A percentile compares a stretch with the other conserved stretches of the same genome.
Evolutionary conservation across 441 rosid genomes (phyloP).

Genomic region (Gossypium trilobum): DNA sequence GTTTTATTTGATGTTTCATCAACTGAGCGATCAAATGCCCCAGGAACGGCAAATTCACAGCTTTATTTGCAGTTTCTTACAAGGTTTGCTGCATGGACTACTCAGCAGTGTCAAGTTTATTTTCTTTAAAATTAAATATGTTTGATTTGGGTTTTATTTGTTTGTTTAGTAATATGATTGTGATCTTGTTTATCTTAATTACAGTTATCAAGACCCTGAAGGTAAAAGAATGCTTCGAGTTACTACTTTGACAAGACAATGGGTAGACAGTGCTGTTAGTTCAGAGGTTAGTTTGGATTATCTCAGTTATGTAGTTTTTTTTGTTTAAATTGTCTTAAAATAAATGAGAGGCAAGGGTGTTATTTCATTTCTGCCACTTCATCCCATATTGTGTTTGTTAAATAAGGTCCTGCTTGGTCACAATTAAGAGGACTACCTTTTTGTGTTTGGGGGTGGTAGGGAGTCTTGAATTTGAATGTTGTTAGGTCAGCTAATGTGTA

Average conservation of each 20-base stretch:
- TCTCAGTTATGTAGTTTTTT: not conserved
- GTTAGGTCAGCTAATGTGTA: not conserved
- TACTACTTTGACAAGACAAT: slow-evolving; percentile 71
- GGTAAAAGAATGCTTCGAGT: slow-evolving; percentile 71
- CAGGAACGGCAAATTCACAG: slow-evolving; percentile 66
- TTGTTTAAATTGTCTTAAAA: not conserved
- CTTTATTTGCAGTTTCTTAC: slow-evolving; percentile 81
- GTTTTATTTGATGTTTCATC: slow-evolving; percentile 91
- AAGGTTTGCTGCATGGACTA: slow-evolving; percentile 37
- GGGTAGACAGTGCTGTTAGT: slow-evolving; percentile 81
- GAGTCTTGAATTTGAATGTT: not conserved
- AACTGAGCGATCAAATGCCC: slow-evolving; percentile 53
- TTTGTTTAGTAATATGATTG: slow-evolving; percentile 10
- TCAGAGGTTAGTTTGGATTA: slow-evolving; percentile 52
- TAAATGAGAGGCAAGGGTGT: not conserved
- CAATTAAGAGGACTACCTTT: not conserved
- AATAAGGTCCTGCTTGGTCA: not conserved
- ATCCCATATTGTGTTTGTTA: not conserved
- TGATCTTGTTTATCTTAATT: slow-evolving; percentile 20
- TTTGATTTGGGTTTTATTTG: slow-evolving; percentile 1
- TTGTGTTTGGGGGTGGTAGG: not conserved
- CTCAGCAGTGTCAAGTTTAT: not conserved
- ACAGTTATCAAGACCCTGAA: slow-evolving; percentile 70
- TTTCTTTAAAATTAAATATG: not conserved
- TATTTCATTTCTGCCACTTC: not conserved